Evolutionary conservation across 495 filamentous ascomycete genomes (phyloP), one percentile per base, ranked within the genome.

Genomic region (Xylaria acuta): DNA sequence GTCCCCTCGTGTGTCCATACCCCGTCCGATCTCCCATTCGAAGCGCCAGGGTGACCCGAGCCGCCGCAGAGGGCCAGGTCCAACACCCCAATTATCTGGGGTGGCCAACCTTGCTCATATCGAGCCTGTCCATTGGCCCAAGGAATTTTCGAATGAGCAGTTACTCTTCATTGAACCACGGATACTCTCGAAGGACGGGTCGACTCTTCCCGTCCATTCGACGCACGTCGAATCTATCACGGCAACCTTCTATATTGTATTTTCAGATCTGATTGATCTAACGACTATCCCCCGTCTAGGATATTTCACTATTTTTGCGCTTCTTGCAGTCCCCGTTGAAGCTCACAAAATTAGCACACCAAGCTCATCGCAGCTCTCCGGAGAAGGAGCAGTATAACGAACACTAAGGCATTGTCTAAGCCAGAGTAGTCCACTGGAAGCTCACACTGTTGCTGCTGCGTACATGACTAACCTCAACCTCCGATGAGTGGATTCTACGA

Each of bases 401-500:
- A 69, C 53, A 27, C 70, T 54, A 67, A 60, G 43, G 25, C 70
- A 20, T 18, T 27, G 53, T 40, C 49, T 40, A 60, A 34, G 51
- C 49, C 63, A 45, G 38, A 47, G 27, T 11, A 40, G 4, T 27
- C 22, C 25, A 49, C 41, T 20, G 22, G 34, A 36, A 65, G 25
- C 45, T 43, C 38, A 8, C 41, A 5, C 9, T 41, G 22, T 51
- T 40, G 20, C 40, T 30, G 43, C 47, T 38, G 51, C 20, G 34
- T 58, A 53, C 18, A 38, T 66, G 63, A 59, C 54, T 51, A 40
- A 45, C 25, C 40, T 22, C 64, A 62, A 38, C 58, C 75, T 64
- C 71, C 71, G 65, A 87, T 87, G 85, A 82, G 83, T 76, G 85
- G 85, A 59, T 83, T 84, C 73, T 85, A 87, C 70, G 83, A 84